A percentile compares a stretch with the other conserved stretches of the same genome.
Evolutionary conservation across 257 asterid species (phyloP).

Genomic region (Coffea eugenioides): DNA sequence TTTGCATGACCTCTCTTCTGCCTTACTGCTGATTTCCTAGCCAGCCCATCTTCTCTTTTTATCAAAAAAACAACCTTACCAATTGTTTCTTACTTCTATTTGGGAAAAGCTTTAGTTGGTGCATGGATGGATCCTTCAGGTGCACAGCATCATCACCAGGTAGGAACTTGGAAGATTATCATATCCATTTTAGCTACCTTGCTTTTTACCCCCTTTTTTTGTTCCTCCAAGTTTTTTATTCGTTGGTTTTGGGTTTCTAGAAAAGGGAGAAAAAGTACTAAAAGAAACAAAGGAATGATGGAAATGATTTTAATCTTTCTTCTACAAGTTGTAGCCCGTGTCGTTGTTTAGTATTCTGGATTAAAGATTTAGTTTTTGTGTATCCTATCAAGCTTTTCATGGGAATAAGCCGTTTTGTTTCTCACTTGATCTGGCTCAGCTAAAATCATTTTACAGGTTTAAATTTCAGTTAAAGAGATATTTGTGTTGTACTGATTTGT

Average conservation of each 20-base stretch:
- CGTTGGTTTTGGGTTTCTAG: not conserved
- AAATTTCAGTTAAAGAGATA: not conserved
- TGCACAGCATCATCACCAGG: slow-evolving; percentile 62
- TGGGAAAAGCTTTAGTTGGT: slow-evolving; percentile 4
- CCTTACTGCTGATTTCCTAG: not conserved
- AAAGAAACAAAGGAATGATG: not conserved
- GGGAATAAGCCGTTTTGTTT: not conserved
- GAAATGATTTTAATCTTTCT: not conserved
- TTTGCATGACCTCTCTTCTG: slow-evolving; percentile 20
- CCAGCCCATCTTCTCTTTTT: not conserved
- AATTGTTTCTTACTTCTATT: not conserved
- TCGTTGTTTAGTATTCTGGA: not conserved
- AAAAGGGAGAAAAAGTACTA: not conserved
- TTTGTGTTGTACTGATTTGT: not conserved
- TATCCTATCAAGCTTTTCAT: not conserved
- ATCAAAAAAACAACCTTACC: not conserved
- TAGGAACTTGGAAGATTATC: slow-evolving; percentile 10
- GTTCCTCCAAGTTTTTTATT: not conserved
- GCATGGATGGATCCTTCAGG: slow-evolving; percentile 71
- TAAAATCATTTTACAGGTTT: not conserved
- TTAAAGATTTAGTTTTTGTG: not conserved
- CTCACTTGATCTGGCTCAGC: not conserved
- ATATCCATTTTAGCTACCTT: not conserved
- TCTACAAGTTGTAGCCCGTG: not conserved
- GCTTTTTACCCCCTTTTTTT: not conserved